Base-by-base conservation (phyloP, 1,284 basidiomycete genomes). In the Entoloma clypeatum region DNA sequence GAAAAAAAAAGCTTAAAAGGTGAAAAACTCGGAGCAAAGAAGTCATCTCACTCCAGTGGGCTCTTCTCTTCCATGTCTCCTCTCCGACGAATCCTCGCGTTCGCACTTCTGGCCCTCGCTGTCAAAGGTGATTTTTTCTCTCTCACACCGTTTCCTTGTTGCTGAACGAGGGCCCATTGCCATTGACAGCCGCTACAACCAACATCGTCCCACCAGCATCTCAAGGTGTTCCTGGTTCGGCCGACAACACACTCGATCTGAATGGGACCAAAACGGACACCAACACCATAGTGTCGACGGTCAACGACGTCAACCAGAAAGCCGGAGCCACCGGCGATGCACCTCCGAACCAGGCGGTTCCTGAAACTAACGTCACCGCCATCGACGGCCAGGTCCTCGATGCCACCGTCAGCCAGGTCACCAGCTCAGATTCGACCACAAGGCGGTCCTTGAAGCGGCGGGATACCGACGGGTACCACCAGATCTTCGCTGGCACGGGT, bases 401-500 rank as follows among this genome's bases (percentile, higher is more conserved):
- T 5, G 47, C 55, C 2, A 44, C 36, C 4, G 48, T 29, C 14
- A 31, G 49, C 17, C n/a, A n/a, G n/a, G n/a, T n/a, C n/a, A n/a
- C n/a, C n/a, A n/a, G n/a, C n/a, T n/a, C n/a, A n/a, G n/a, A n/a
- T n/a, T n/a, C n/a, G n/a, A n/a, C n/a, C n/a, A n/a, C 13, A 44
- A 23, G 27, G 22, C 19, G 16, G 7, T 34, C 17, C 33, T 35
- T 45, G 29, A 39, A 35, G 17, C 51, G 53, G 19, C 60, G 65
- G 19, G 39, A 46, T 21, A 33, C 52, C 21, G 44, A 48, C 13
- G 56, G 55, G 25, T 69, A 67, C 38, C 45, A 58, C 2, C 49
- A 61, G 24, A 60, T 71, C 6, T 71, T 71, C 47, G 43, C 48
- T 3, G 67, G 67, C 3, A 62, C 62, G 2, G 62, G 64, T 6